phyloP scores from a whole-genome alignment of 2,329 filamentous ascomycete genomes.

The Sporothrix pallida region DNA sequence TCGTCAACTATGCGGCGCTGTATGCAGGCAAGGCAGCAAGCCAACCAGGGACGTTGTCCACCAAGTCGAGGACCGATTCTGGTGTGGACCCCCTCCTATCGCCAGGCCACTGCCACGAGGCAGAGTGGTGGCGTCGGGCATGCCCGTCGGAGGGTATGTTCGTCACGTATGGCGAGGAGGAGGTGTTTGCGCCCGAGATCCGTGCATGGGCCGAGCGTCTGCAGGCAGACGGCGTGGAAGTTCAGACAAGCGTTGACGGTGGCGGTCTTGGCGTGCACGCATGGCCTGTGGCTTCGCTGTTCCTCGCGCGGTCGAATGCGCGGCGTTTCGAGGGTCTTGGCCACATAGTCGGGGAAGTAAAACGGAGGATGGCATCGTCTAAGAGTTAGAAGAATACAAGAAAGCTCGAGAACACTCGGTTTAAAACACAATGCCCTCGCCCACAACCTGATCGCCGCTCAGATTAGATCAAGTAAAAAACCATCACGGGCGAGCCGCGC shows the following conservation, averaged over 20 bases:
- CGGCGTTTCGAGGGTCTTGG: constrained; percentile 58
- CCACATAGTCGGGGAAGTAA: constrained; percentile 46
- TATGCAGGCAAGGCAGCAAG: constrained; percentile 73
- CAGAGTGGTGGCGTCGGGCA: constrained; percentile 53
- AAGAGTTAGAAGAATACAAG: constrained; percentile 33
- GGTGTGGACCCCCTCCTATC: neutral
- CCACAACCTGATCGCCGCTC: constrained; percentile 47
- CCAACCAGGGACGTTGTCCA: neutral
- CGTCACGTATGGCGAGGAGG: constrained; percentile 75
- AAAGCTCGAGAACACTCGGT: constrained; percentile 35
- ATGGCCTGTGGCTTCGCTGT: constrained; percentile 77
- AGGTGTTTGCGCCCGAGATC: constrained; percentile 80
- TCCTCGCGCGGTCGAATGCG: constrained; percentile 57
- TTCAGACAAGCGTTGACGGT: constrained; percentile 45
- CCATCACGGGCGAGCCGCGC: constrained; percentile 51
- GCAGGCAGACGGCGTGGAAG: constrained; percentile 41
- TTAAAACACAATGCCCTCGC: constrained; percentile 27
- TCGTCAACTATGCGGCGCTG: constrained; percentile 72
- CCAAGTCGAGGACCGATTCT: neutral
- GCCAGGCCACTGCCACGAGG: constrained; percentile 11
- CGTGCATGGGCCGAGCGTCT: constrained; percentile 59
- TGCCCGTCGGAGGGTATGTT: constrained; percentile 70
- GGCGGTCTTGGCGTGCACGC: constrained; percentile 64
- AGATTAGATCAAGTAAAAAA: constrained; percentile 69
- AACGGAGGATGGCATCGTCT: constrained; percentile 41